Percentiles rank a stretch among this genome's conserved stretches.
Conservation (phyloP, 768 basidiomycete genomes). For the Jaapia argillacea region DNA sequence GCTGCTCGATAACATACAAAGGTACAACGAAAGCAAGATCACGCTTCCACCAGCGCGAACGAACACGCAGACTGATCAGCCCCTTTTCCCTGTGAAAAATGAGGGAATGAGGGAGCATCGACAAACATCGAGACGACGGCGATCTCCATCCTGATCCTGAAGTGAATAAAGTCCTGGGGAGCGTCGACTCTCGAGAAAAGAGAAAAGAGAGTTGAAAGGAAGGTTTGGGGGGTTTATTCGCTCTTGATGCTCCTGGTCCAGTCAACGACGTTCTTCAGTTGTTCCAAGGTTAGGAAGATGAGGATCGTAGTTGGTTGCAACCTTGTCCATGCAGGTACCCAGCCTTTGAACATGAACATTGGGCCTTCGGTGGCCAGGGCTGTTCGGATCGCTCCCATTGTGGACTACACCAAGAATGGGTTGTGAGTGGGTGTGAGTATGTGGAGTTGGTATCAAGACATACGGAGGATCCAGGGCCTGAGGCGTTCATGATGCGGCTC, state of each 20-base stretch:
- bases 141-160: too few relatives aligned
- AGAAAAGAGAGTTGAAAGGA: too few relatives aligned
- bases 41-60: too few relatives aligned
- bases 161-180: too few relatives aligned
- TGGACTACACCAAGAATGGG: slow-evolving; percentile 36
- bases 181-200: too few relatives aligned
- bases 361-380: slow-evolving; percentile 68
- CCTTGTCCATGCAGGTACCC: slow-evolving; percentile 81
- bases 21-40: too few relatives aligned
- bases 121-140: too few relatives aligned
- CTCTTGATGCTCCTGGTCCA: slow-evolving; percentile 27
- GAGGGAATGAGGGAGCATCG: too few relatives aligned
- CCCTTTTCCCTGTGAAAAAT: too few relatives aligned
- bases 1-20: too few relatives aligned
- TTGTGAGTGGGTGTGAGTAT: background rate
- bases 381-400: slow-evolving; percentile 54
- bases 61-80: too few relatives aligned
- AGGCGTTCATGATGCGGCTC: slow-evolving; percentile 86
- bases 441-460: slow-evolving; percentile 16
- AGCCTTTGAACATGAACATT: slow-evolving; percentile 91
- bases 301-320: slow-evolving; percentile 83
- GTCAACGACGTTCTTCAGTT: slow-evolving; percentile 66
- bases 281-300: slow-evolving; percentile 79
- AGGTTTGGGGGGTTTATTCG: too few relatives aligned
- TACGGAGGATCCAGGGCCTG: slow-evolving; percentile 69